These are phyloP conservation scores for Colletotrichum phormii DNA, from an alignment of 2,329 filamentous ascomycete genomes.

Conservation along the genomic window DNA sequence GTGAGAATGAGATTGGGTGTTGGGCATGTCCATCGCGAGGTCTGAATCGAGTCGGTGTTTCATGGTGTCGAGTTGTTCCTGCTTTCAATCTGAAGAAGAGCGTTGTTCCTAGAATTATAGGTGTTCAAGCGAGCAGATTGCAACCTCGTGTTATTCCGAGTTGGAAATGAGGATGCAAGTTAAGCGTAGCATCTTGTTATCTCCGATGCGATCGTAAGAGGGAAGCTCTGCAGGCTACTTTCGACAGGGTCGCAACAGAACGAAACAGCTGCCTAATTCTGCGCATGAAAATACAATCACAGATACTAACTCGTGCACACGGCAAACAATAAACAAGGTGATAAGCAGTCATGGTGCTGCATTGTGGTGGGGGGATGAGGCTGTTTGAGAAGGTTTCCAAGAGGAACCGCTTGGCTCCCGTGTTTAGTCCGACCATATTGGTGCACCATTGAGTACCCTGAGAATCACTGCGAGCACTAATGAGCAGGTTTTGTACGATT, in stretches of 20 bases:
- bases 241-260: background rate
- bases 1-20: background rate
- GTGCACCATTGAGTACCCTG: background rate
- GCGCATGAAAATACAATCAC: background rate
- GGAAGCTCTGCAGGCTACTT: background rate
- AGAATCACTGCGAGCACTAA: background rate
- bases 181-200: background rate
- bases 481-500: background rate
- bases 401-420: conserved; percentile 1
- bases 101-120: background rate
- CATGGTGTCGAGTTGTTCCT: background rate
- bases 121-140: background rate
- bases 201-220: background rate
- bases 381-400: conserved; percentile 29
- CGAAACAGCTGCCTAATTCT: background rate
- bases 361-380: background rate
- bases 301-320: background rate
- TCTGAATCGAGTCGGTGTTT: background rate
- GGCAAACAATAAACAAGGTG: background rate
- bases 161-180: background rate
- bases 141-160: background rate
- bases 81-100: background rate
- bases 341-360: background rate
- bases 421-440: background rate
- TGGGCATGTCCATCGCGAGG: background rate